These are phyloP conservation scores for Arthroderma sp. DNA, from an alignment of 2,329 filamentous ascomycete genomes.

Conservation along the genomic window DNA sequence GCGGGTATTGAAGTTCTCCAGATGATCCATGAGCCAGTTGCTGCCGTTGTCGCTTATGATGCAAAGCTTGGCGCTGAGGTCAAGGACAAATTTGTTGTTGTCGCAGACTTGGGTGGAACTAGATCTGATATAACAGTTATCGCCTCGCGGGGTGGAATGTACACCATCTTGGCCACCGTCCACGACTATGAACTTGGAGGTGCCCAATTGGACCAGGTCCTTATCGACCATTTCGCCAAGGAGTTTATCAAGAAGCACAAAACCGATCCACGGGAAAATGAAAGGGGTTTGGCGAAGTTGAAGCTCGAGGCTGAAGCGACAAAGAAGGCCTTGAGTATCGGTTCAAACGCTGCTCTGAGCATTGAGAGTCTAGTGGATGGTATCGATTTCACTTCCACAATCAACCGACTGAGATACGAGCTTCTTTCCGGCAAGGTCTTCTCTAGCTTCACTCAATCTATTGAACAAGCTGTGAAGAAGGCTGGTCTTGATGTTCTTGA, in stretches of 20 bases:
- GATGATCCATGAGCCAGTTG: slow-evolving; percentile 80
- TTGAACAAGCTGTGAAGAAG: slow-evolving; percentile 79
- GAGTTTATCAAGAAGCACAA: slow-evolving; percentile 97
- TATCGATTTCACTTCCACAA: slow-evolving; percentile 76
- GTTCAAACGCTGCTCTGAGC: slow-evolving; percentile 78
- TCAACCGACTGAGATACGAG: slow-evolving; percentile 91
- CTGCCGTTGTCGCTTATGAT: slow-evolving; percentile 81
- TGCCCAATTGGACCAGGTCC: slow-evolving; percentile 70
- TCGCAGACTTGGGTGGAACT: slow-evolving; percentile 85
- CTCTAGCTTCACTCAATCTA: slow-evolving; percentile 71
- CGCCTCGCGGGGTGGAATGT: slow-evolving; percentile 85
- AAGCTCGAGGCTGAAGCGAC: slow-evolving; percentile 81
- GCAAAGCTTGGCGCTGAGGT: slow-evolving; percentile 61
- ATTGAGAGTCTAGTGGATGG: slow-evolving; percentile 84
- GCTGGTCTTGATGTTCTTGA: slow-evolving; percentile 84
- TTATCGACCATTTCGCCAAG: slow-evolving; percentile 95
- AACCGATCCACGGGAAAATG: slow-evolving; percentile 70
- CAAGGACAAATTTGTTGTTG: slow-evolving; percentile 78
- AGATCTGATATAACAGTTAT: slow-evolving; percentile 84
- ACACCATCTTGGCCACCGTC: slow-evolving; percentile 81
- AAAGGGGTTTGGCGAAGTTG: slow-evolving; percentile 76
- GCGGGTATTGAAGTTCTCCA: slow-evolving; percentile 83
- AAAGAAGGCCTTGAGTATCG: slow-evolving; percentile 83
- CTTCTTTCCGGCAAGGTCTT: slow-evolving; percentile 77
- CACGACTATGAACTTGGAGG: slow-evolving; percentile 95